Percentiles rank a stretch among this genome's conserved stretches.
These are phyloP conservation scores for Scleroderma citrinum DNA, from an alignment of 768 basidiomycete species.

Conservation along the genomic window DNA sequence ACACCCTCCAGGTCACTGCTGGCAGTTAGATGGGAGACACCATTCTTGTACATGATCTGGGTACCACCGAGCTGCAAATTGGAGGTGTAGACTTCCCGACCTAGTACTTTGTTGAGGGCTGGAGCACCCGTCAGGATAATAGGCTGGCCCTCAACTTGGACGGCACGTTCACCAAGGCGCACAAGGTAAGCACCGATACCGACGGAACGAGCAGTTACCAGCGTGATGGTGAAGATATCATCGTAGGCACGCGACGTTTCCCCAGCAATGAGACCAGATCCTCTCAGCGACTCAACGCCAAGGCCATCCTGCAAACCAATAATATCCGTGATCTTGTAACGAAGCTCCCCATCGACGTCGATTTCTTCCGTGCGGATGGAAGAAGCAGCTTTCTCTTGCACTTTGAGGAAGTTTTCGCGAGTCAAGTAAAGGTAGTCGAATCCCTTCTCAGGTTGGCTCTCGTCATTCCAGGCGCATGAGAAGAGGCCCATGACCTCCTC, in stretches of 20 bases:
- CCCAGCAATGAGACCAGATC: constrained; percentile 97
- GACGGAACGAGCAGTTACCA: constrained; percentile 97
- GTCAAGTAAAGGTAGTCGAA: constrained; percentile 95
- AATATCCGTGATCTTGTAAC: constrained; percentile 93
- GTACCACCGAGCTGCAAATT: constrained; percentile 98
- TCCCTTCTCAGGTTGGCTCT: constrained; percentile 84
- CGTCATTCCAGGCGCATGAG: constrained; percentile 87
- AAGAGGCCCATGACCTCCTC: constrained; percentile 88
- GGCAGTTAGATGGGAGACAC: constrained; percentile 94
- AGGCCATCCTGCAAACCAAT: constrained; percentile 97
- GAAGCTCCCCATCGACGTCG: constrained; percentile 77
- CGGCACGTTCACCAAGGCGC: constrained; percentile 93
- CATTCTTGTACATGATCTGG: constrained; percentile 99
- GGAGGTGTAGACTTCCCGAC: constrained; percentile 97
- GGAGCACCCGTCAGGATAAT: constrained; percentile 97
- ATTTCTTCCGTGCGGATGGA: constrained; percentile 80
- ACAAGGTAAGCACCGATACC: constrained; percentile 99
- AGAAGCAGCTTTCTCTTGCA: constrained; percentile 78
- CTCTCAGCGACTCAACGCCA: constrained; percentile 92
- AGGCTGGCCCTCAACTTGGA: constrained; percentile 98
- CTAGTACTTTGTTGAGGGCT: constrained; percentile 97
- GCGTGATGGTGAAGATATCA: constrained; percentile 98
- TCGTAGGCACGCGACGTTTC: constrained; percentile 98
- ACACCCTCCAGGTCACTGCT: constrained; percentile 95
- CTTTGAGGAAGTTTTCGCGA: constrained; percentile 81